phyloP scores from a whole-genome alignment of 441 rosid species.

The Adansonia rubrostipa region DNA sequence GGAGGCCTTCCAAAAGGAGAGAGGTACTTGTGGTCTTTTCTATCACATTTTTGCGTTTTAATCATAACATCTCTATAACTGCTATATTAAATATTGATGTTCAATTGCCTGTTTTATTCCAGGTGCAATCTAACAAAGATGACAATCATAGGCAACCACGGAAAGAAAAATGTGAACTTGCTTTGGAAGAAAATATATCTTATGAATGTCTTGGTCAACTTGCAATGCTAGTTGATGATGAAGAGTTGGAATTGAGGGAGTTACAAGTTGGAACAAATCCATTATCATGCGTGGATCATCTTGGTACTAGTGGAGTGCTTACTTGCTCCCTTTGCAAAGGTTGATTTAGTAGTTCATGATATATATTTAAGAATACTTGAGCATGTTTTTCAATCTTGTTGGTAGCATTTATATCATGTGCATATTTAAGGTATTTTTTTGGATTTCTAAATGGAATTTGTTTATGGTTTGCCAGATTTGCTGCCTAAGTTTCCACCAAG shows the following conservation, averaged over 20 bases:
- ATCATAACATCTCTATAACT: slow-evolving; percentile 13
- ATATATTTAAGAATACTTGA: slow-evolving; percentile 19
- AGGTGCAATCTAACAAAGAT: slow-evolving; percentile 53
- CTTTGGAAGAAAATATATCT: slow-evolving; percentile 46
- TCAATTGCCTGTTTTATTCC: slow-evolving; percentile 38
- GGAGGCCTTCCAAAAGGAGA: slow-evolving; percentile 54
- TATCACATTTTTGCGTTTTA: slow-evolving; percentile 29
- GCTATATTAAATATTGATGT: slow-evolving; percentile 13
- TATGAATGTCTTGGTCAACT: slow-evolving; percentile 47
- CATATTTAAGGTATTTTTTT: neutral
- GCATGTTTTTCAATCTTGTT: slow-evolving; percentile 1
- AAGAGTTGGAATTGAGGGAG: slow-evolving; percentile 86
- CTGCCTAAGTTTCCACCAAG: slow-evolving; percentile 87
- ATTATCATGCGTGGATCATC: slow-evolving; percentile 64
- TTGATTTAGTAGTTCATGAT: slow-evolving; percentile 45
- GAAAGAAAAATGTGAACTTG: slow-evolving; percentile 73
- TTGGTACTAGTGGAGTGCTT: slow-evolving; percentile 48
- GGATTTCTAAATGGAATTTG: slow-evolving; percentile 24
- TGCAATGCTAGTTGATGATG: slow-evolving; percentile 75
- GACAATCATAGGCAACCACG: slow-evolving; percentile 42
- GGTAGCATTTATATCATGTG: slow-evolving; percentile 15
- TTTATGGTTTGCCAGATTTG: slow-evolving; percentile 58
- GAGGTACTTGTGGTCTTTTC: slow-evolving; percentile 49
- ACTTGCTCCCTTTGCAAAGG: slow-evolving; percentile 90
- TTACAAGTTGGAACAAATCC: slow-evolving; percentile 67